phyloP scores from a whole-genome alignment of 441 rosid genomes.

The Capsella rubella region DNA sequence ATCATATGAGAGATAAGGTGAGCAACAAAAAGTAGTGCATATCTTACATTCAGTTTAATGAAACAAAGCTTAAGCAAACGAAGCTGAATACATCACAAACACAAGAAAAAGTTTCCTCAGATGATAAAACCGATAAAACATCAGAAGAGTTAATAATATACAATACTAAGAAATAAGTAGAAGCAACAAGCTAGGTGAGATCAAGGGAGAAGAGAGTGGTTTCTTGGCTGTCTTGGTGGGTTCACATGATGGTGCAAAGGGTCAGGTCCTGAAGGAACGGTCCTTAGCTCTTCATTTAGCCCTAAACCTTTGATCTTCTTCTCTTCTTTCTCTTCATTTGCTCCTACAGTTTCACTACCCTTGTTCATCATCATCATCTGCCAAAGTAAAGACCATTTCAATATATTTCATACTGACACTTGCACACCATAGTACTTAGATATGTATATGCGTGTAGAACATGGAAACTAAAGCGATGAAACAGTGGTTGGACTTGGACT shows the following conservation, averaged over 20 bases:
- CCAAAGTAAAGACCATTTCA: not conserved
- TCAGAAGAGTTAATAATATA: conserved; percentile 5
- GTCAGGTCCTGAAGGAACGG: conserved; percentile 78
- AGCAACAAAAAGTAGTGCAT: conserved; percentile 8
- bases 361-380: conserved; percentile 25
- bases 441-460: not conserved
- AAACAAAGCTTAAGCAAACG: conserved; percentile 17
- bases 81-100: not conserved
- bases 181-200: not conserved
- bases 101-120: not conserved
- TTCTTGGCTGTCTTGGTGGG: conserved; percentile 62
- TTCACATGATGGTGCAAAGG: conserved; percentile 78
- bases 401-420: not conserved
- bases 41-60: conserved; percentile 26
- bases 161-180: conserved; percentile 1
- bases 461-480: not conserved
- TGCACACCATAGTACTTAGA: not conserved
- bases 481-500: not conserved
- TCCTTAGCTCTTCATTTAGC: conserved; percentile 52
- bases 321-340: not conserved
- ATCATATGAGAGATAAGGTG: not conserved
- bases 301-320: conserved; percentile 17
- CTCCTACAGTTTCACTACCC: not conserved
- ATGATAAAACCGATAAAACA: conserved; percentile 26
- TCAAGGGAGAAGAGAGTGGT: conserved; percentile 47